phyloP scores from a whole-genome alignment of 352 stramenopile genomes.

The Phytopythium oedochilum region DNA sequence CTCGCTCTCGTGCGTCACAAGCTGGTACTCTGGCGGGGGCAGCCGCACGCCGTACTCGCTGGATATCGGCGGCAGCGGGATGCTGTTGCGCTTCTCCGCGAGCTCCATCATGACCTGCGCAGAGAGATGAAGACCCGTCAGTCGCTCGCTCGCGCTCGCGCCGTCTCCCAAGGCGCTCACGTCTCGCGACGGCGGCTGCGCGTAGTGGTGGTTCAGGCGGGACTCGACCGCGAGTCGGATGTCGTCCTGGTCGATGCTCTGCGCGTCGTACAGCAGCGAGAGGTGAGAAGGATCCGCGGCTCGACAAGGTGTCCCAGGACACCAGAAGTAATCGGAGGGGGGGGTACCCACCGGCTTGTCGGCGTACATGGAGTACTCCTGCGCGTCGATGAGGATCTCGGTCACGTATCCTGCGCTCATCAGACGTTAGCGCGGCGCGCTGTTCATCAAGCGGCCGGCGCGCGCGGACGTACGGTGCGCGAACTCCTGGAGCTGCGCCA shows the following conservation, averaged over 20 bases:
- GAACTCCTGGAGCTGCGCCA: conserved; percentile 80
- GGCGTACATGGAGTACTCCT: conserved; percentile 80
- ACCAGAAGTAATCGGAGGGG: no score
- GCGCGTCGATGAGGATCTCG: conserved; percentile 78
- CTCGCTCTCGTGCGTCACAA: conserved; percentile 70
- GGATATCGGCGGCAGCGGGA: conserved; percentile 70
- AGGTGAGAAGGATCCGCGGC: no score
- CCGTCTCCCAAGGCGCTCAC: conserved; percentile 11
- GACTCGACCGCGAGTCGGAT: conserved; percentile 73
- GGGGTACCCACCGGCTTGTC: conserved; percentile 43
- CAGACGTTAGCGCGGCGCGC: no score
- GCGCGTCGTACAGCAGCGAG: not conserved
- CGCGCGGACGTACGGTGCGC: conserved; percentile 50
- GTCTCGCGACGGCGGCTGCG: conserved; percentile 66
- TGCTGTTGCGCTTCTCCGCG: conserved; percentile 76
- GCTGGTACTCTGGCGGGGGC: conserved; percentile 60
- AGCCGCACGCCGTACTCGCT: conserved; percentile 82
- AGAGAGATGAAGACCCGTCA: not conserved
- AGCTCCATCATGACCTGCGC: conserved; percentile 81
- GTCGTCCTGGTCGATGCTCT: conserved; percentile 73
- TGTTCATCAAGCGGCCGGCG: not conserved
- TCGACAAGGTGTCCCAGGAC: no score
- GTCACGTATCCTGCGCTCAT: conserved; percentile 61
- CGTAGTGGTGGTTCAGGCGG: conserved; percentile 75
- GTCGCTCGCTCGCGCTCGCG: not conserved